A percentile compares a stretch with the other conserved stretches of the same genome.
Conservation (phyloP, 805 yeast species). For the Nakazawaea laoshanensis region DNA sequence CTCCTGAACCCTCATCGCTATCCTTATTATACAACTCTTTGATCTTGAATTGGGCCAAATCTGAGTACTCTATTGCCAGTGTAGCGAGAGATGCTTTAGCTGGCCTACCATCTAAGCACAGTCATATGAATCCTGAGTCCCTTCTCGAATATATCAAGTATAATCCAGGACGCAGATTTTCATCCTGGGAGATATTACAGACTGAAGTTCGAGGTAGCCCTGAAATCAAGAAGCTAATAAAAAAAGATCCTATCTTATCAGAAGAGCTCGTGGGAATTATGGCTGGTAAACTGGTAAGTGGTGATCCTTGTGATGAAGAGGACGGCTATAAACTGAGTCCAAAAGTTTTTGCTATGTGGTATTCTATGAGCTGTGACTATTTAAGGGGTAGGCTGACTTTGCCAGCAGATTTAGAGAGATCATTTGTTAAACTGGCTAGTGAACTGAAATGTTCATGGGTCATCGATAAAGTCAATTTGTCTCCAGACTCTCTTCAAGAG, state of each 20-base stretch:
- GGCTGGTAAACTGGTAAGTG: conserved; percentile 4
- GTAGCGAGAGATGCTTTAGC: no score
- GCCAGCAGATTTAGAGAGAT: neutral
- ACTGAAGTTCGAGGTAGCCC: conserved; percentile 7
- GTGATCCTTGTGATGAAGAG: conserved; percentile 5
- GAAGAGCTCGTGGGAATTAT: neutral
- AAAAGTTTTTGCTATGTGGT: neutral
- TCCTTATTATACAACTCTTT: no score
- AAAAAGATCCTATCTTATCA: neutral
- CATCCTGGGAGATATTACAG: conserved; percentile 22
- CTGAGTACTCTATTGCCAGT: no score
- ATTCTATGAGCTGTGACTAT: neutral
- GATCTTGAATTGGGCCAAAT: no score
- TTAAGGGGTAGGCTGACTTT: neutral
- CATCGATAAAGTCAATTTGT: neutral
- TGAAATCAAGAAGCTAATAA: neutral
- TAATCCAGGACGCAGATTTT: conserved; percentile 27
- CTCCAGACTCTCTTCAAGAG: neutral
- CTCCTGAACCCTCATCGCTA: no score
- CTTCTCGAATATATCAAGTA: conserved; percentile 19
- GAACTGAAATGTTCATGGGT: neutral
- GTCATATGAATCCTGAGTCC: no score
- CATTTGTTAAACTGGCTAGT: neutral
- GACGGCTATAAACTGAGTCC: conserved; percentile 3
- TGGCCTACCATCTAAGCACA: no score